phyloP scores from a whole-genome alignment of 805 yeast genomes.

The Lachancea mirantina region DNA sequence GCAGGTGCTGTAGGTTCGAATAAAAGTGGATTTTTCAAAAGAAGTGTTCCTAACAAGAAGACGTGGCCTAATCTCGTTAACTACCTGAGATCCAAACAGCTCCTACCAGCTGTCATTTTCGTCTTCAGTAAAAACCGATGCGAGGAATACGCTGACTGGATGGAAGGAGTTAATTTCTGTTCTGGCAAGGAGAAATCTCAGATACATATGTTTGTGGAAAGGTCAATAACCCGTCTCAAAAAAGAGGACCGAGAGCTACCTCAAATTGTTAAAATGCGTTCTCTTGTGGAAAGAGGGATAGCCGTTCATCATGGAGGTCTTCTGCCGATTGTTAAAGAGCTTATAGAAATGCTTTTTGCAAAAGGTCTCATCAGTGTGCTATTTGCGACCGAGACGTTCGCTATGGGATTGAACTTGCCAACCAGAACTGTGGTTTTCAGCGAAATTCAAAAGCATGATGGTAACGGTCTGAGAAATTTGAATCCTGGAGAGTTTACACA shows the following conservation, averaged over 20 bases:
- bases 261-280: slow-evolving; percentile 77
- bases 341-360: slow-evolving; percentile 86
- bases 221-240: slow-evolving; percentile 78
- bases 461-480: slow-evolving; percentile 69
- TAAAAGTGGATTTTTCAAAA: slow-evolving; percentile 33
- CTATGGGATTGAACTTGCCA: slow-evolving; percentile 96
- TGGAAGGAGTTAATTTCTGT: slow-evolving; percentile 70
- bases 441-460: slow-evolving; percentile 84
- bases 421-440: slow-evolving; percentile 93
- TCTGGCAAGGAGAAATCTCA: slow-evolving; percentile 82
- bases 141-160: slow-evolving; percentile 83
- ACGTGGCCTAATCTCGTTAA: slow-evolving; percentile 74
- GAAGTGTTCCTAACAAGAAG: slow-evolving; percentile 69
- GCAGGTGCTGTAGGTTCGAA: slow-evolving; percentile 35
- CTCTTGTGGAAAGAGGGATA: slow-evolving; percentile 80
- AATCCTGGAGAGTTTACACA: slow-evolving; percentile 97
- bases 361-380: slow-evolving; percentile 79
- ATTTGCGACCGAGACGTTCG: slow-evolving; percentile 97
- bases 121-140: slow-evolving; percentile 92
- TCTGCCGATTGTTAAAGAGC: slow-evolving; percentile 86
- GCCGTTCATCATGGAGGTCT: slow-evolving; percentile 96
- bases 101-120: slow-evolving; percentile 89
- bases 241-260: slow-evolving; percentile 92
- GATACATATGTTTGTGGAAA: slow-evolving; percentile 87
- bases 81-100: slow-evolving; percentile 52